These are phyloP conservation scores for Myotisia sp. DNA, from an alignment of 2,329 filamentous ascomycete species.

Conservation along the genomic window DNA sequence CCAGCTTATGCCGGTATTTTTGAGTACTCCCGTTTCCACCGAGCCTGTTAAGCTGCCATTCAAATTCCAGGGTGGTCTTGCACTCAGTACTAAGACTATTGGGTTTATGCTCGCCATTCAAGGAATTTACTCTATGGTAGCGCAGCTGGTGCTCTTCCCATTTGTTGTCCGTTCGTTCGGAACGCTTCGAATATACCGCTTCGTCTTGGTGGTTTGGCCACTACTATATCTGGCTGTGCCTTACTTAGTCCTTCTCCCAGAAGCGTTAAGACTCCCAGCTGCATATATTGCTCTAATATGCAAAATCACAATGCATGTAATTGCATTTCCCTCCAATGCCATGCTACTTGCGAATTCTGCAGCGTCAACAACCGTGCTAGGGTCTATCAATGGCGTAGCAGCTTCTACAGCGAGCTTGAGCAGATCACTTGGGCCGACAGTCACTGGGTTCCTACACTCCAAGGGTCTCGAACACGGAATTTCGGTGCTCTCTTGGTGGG, in stretches of 20 bases:
- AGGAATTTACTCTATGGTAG: slow-evolving; percentile 76
- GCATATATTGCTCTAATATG: slow-evolving; percentile 67
- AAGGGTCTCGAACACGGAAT: slow-evolving; percentile 65
- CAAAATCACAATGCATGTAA: slow-evolving; percentile 85
- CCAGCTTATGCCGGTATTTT: slow-evolving; percentile 79
- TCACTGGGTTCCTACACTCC: slow-evolving; percentile 75
- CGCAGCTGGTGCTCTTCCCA: slow-evolving; percentile 73
- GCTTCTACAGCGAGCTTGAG: slow-evolving; percentile 82
- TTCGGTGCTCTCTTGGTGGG: slow-evolving; percentile 89
- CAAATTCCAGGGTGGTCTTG: slow-evolving; percentile 77
- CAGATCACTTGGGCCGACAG: slow-evolving; percentile 72
- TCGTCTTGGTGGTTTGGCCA: slow-evolving; percentile 71
- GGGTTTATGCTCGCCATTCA: slow-evolving; percentile 80
- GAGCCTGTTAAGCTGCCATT: slow-evolving; percentile 55
- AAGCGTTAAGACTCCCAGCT: slow-evolving; percentile 53
- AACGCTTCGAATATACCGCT: slow-evolving; percentile 64
- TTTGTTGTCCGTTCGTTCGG: slow-evolving; percentile 61
- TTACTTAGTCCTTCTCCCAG: slow-evolving; percentile 74
- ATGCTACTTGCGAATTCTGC: slow-evolving; percentile 83
- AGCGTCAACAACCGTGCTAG: slow-evolving; percentile 68
- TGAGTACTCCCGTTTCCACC: slow-evolving; percentile 52
- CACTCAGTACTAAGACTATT: slow-evolving; percentile 66
- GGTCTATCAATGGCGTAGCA: slow-evolving; percentile 82
- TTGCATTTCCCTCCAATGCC: slow-evolving; percentile 79
- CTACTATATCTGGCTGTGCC: slow-evolving; percentile 75